A percentile compares a stretch with the other conserved stretches of the same genome.
phyloP scores from a whole-genome alignment of 768 basidiomycete species.

The Dentipellis fragilis region DNA sequence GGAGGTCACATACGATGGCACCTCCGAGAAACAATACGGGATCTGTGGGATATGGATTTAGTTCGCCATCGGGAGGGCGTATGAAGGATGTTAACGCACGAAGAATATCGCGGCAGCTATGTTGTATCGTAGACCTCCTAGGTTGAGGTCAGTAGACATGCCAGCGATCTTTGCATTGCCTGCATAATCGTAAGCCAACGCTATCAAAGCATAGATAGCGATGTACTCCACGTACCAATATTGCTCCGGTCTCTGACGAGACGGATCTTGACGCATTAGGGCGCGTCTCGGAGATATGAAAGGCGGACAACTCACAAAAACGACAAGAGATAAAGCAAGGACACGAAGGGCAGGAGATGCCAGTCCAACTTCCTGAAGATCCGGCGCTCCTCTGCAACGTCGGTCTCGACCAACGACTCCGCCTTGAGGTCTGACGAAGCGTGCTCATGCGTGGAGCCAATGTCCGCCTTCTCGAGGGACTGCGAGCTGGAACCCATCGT shows the following conservation, averaged over 20 bases:
- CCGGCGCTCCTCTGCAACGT: background rate
- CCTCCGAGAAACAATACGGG: conserved; percentile 28
- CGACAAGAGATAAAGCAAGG: conserved; percentile 11
- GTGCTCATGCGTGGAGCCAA: background rate
- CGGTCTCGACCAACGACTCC: background rate
- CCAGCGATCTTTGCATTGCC: conserved; percentile 29
- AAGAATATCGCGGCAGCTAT: conserved; percentile 30
- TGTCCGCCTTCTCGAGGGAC: background rate
- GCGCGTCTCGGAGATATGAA: background rate
- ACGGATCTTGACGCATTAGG: background rate
- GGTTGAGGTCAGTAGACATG: conserved; percentile 28
- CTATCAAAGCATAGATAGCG: too few relatives aligned
- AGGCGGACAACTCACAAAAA: conserved; percentile 9
- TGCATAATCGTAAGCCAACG: background rate
- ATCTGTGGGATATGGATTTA: conserved; percentile 15
- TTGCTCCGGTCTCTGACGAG: conserved; percentile 13
- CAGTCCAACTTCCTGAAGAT: conserved; percentile 10
- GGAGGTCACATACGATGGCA: conserved; percentile 24
- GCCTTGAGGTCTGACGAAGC: background rate
- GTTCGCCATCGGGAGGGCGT: background rate
- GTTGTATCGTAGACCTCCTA: conserved; percentile 26
- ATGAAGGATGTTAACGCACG: conserved; percentile 9
- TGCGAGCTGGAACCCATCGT: background rate
- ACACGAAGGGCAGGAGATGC: conserved; percentile 5
- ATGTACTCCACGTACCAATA: conserved; percentile 5